Evolutionary conservation across 306 rosid genomes (phyloP), one percentile per base, ranked within the genome.

Genomic region (Rosa persica): DNA sequence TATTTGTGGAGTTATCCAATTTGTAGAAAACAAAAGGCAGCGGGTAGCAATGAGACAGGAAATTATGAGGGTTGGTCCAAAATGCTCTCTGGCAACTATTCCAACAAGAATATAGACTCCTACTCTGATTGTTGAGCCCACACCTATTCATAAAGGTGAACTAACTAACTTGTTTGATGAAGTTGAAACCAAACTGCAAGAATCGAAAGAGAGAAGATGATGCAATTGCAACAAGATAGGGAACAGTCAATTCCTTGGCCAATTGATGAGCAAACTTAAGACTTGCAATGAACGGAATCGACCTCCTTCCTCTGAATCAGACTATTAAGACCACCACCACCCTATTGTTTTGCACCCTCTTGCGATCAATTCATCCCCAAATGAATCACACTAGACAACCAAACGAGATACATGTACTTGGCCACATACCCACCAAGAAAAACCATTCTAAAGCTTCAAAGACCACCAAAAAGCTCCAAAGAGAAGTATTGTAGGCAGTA

Each of bases 101-200:
- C 99, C 99, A 70, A 95, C 96, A 57, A 95, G 89, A 87, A 92
- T 92, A 90, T 95, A 95, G 51, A 95, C 97, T 78, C 99, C 99
- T 77, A 96, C 98, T 75, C 99, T 97, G 46, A 95, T 91, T 60
- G 99, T 95, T 25, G 99, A 81, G 64, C 99, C 99, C 77, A 93
- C 99, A 71, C 99, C 98, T n/a, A n/a, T n/a, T n/a, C n/a, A n/a
- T n/a, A n/a, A n/a, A n/a, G n/a, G n/a, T n/a, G n/a, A n/a, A n/a
- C n/a, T n/a, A n/a, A n/a, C n/a, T n/a, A n/a, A n/a, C n/a, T n/a
- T n/a, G n/a, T n/a, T n/a, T n/a, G n/a, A n/a, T n/a, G n/a, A n/a
- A n/a, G n/a, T n/a, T n/a, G n/a, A n/a, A n/a, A n/a, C n/a, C n/a
- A n/a, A n/a, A n/a, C n/a, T n/a, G n/a, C n/a, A 92, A 76, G 61